A percentile compares a stretch with the other conserved stretches of the same genome.
Evolutionary conservation across 2,329 filamentous ascomycete genomes (phyloP).

Genomic region (Alternaria tenuissima): DNA sequence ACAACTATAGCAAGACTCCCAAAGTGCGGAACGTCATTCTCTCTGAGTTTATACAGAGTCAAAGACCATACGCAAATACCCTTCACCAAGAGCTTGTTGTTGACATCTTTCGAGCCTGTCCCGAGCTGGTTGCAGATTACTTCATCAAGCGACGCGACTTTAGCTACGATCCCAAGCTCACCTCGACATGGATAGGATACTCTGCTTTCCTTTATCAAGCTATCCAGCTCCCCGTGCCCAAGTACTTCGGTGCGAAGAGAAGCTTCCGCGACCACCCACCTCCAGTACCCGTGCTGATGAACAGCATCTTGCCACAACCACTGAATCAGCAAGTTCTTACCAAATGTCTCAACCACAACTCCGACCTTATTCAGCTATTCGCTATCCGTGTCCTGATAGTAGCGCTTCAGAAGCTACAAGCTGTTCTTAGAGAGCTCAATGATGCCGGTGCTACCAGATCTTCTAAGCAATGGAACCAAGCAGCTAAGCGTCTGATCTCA

Average conservation of each 20-base stretch:
- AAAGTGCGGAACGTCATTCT: conserved; percentile 82
- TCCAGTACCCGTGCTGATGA: conserved; percentile 78
- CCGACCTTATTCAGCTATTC: conserved; percentile 83
- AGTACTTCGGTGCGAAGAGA: conserved; percentile 72
- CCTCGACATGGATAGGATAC: conserved; percentile 94
- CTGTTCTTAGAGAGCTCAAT: conserved; percentile 68
- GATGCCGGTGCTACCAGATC: conserved; percentile 50
- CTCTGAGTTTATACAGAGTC: conserved; percentile 77
- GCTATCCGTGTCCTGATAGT: conserved; percentile 80
- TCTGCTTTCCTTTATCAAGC: conserved; percentile 86
- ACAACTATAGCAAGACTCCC: conserved; percentile 74
- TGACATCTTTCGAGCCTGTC: conserved; percentile 79
- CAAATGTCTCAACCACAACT: conserved; percentile 79
- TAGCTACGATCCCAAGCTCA: conserved; percentile 88
- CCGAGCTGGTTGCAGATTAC: conserved; percentile 88
- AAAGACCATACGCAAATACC: conserved; percentile 83
- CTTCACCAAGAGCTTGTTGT: conserved; percentile 84
- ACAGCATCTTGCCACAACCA: conserved; percentile 85
- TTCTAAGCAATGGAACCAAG: conserved; percentile 72
- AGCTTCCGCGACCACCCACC: conserved; percentile 74
- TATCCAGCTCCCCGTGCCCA: conserved; percentile 76
- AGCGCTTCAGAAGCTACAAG: conserved; percentile 78
- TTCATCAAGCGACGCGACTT: conserved; percentile 80
- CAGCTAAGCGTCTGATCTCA: conserved; percentile 70
- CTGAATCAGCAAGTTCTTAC: conserved; percentile 81